Conservation (phyloP, 2,329 filamentous ascomycete species). For the Stachybotrys elegans region DNA sequence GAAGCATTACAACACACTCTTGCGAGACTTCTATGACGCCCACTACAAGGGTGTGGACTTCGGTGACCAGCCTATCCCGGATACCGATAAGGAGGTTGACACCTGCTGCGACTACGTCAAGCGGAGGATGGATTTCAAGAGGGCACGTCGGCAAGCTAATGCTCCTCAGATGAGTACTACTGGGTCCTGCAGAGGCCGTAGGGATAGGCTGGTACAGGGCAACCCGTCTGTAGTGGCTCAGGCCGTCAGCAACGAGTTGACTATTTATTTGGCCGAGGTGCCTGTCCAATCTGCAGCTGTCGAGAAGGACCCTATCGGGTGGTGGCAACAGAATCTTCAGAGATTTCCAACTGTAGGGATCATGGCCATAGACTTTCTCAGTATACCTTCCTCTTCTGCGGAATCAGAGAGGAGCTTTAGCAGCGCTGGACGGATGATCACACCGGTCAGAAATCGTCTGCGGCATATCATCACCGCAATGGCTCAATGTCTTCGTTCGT, state of each 20-base stretch:
- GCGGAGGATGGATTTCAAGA: neutral
- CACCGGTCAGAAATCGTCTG: slow-evolving; percentile 4
- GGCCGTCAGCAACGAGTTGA: neutral
- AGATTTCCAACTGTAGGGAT: slow-evolving; percentile 3
- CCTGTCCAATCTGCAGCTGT: neutral
- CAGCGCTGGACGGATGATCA: slow-evolving; percentile 4
- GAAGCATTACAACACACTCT: neutral
- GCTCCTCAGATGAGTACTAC: no score
- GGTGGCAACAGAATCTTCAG: slow-evolving; percentile 3
- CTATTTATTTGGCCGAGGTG: slow-evolving; percentile 2
- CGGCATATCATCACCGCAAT: slow-evolving; percentile 3
- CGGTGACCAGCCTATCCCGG: neutral
- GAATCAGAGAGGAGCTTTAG: slow-evolving; percentile 6
- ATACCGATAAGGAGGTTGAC: neutral
- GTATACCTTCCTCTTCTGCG: slow-evolving; percentile 5
- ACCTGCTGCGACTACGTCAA: slow-evolving; percentile 1
- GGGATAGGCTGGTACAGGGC: no score
- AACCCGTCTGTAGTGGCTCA: neutral
- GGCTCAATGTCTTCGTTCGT: slow-evolving; percentile 7
- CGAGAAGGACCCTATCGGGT: slow-evolving; percentile 4
- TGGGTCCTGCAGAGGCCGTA: no score
- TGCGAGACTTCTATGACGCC: neutral
- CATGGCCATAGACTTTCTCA: slow-evolving; percentile 7
- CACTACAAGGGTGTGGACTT: neutral
- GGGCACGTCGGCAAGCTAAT: neutral